A percentile compares a stretch with the other conserved stretches of the same genome.
Conservation (phyloP, 192 early-diverging fungal genomes). For the Coemansia guatemalensis region DNA sequence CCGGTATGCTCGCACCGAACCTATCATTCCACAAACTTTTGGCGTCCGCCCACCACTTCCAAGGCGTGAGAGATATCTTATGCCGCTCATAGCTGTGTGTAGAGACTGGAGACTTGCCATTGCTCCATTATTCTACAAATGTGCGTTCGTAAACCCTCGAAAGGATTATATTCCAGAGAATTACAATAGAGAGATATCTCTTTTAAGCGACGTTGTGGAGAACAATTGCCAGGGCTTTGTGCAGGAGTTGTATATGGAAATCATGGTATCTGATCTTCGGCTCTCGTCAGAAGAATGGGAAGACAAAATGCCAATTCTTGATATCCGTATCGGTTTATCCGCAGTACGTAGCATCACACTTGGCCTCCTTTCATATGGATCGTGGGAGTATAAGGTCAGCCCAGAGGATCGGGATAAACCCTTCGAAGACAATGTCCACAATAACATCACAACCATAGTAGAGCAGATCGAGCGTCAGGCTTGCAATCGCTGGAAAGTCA, state of each 20-base stretch:
- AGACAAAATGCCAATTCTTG: constrained; percentile 1
- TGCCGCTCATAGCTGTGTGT: constrained; percentile 15
- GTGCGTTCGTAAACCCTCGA: neutral
- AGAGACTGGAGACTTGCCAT: constrained; percentile 14
- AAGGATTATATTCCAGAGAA: neutral
- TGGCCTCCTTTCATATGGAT: neutral
- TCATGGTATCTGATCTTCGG: constrained; percentile 8
- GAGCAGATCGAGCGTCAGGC: neutral
- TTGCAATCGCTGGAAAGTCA: neutral
- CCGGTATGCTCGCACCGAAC: neutral
- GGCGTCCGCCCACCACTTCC: neutral
- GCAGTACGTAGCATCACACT: constrained; percentile 6
- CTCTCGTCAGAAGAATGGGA: neutral
- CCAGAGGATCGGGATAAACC: neutral
- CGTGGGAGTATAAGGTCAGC: neutral
- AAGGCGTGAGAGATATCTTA: neutral
- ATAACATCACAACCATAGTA: neutral
- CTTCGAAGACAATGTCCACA: neutral
- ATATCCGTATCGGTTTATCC: neutral
- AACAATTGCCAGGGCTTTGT: constrained; percentile 11
- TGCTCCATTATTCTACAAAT: constrained; percentile 18
- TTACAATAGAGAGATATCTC: neutral
- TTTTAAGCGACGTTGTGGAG: constrained; percentile 3
- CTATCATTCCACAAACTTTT: neutral
- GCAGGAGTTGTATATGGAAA: constrained; percentile 11